Evolutionary conservation across 2,329 filamentous ascomycete species (phyloP).

Genomic region (Chaetomium olivaceum): DNA sequence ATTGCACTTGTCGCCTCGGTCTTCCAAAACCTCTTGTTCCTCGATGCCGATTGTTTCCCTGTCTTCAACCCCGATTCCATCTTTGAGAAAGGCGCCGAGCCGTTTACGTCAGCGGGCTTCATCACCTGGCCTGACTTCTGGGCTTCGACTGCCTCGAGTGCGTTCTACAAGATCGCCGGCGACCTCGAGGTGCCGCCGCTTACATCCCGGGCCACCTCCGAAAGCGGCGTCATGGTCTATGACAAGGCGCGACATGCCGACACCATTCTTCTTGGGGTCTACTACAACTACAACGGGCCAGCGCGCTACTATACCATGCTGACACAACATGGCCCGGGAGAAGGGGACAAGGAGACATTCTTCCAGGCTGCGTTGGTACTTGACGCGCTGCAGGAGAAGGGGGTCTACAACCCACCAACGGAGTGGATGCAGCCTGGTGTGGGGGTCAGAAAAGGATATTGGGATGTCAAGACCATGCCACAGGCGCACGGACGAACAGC

Average conservation of each 20-base stretch:
- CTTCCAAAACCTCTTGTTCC: conserved; percentile 60
- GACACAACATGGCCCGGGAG: conserved; percentile 45
- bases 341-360: conserved; percentile 54
- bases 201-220: conserved; percentile 41
- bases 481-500: conserved; percentile 13
- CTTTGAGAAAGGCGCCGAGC: conserved; percentile 46
- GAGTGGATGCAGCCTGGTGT: conserved; percentile 18
- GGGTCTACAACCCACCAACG: conserved; percentile 11
- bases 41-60: conserved; percentile 60
- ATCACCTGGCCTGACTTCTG: conserved; percentile 63
- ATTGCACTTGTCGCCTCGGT: conserved; percentile 59
- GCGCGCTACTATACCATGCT: conserved; percentile 52
- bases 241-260: conserved; percentile 50
- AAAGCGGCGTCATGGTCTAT: conserved; percentile 51
- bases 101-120: conserved; percentile 53
- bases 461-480: conserved; percentile 27
- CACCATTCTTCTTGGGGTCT: conserved; percentile 51
- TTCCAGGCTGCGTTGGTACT: conserved; percentile 46
- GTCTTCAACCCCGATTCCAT: conserved; percentile 42
- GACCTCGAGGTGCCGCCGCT: conserved; percentile 37
- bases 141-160: conserved; percentile 44
- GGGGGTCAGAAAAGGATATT: conserved; percentile 26
- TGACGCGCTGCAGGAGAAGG: conserved; percentile 41
- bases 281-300: conserved; percentile 58
- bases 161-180: conserved; percentile 48